A percentile compares a stretch with the other conserved stretches of the same genome.
These are phyloP conservation scores for Excoecaria cochinchinensis DNA, from an alignment of 345 rosid species.

Conservation along the genomic window DNA sequence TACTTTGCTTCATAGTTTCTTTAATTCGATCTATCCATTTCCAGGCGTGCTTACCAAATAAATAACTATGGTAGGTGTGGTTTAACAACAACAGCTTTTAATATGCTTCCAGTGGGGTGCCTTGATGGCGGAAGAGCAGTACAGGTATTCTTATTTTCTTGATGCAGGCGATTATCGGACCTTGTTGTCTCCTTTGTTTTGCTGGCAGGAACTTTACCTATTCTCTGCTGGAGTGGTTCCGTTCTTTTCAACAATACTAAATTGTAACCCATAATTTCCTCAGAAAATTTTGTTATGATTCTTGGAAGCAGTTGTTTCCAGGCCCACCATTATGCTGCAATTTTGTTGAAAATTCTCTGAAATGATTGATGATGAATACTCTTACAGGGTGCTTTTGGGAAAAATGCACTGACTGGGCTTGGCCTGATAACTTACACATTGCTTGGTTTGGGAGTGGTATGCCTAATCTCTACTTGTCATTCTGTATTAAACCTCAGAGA, in stretches of 20 bases:
- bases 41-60: conserved; percentile 20
- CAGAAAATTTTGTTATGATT: neutral
- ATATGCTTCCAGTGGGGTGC: conserved; percentile 94
- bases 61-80: conserved; percentile 71
- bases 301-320: neutral
- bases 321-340: neutral
- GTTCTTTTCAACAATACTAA: too few relatives aligned
- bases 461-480: conserved; percentile 13
- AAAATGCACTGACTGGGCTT: conserved; percentile 57
- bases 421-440: conserved; percentile 77
- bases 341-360: neutral
- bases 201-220: neutral
- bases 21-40: conserved; percentile 1
- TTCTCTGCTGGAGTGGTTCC: neutral
- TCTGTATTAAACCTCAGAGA: neutral
- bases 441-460: conserved; percentile 93
- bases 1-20: conserved; percentile 18
- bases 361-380: neutral
- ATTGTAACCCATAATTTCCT: too few relatives aligned
- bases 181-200: neutral
- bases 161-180: neutral
- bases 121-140: conserved; percentile 97
- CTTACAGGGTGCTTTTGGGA: conserved; percentile 83
- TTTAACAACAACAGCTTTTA: conserved; percentile 85
- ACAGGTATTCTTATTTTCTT: conserved; percentile 50